Evolutionary conservation across 2,329 filamentous ascomycete genomes (phyloP), one percentile per base, ranked within the genome.

Genomic region (Calonectria honghensis): DNA sequence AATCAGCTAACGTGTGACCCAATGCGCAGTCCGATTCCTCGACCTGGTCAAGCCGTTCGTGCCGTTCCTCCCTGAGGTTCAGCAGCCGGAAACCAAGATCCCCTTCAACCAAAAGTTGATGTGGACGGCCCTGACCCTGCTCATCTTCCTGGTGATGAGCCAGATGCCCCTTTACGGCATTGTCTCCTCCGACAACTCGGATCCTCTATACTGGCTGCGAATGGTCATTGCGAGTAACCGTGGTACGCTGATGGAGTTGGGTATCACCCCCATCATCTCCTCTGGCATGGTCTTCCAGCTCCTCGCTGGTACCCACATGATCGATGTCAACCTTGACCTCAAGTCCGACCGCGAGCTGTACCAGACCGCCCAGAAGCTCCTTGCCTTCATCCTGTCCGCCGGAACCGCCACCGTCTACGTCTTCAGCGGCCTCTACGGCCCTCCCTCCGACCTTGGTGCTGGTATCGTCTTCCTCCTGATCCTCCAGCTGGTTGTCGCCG

Each of bases 211-310:
- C 93, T 99, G 97, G 97, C 92, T 99, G 84, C 94, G 97, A 88
- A 98, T 99, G 96, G 98, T 99, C 93, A 93, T 98, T 92, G 97
- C 97, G 85, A 98, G 95, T 94, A 99, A 99, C 87, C 93, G 96
- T 84, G 96, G 96, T 87, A 98, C 96, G 32, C 87, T 98, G 86
- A 98, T 98, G 96, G 96, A 98, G 85, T 85, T 98, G 89, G 96
- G 96, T 90, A 97, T 98, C 82, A 98, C 97, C 31, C 97, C 97
- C 82, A 99, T 99, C 88, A 98, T 99, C 89, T 98, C 97, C 75
- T 98, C 97, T 48, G 97, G 97, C 88, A 99, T 99, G 97, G 96
- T 99, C 84, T 99, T 99, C 93, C 97, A 99, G 93, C 96, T 99
- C 84, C 95, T 99, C 80, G 97, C 97, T 84, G 97, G 97, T 85